Evolutionary conservation across 1,139 yeast genomes (phyloP).

Genomic region (Geotrichum klebahnii): DNA sequence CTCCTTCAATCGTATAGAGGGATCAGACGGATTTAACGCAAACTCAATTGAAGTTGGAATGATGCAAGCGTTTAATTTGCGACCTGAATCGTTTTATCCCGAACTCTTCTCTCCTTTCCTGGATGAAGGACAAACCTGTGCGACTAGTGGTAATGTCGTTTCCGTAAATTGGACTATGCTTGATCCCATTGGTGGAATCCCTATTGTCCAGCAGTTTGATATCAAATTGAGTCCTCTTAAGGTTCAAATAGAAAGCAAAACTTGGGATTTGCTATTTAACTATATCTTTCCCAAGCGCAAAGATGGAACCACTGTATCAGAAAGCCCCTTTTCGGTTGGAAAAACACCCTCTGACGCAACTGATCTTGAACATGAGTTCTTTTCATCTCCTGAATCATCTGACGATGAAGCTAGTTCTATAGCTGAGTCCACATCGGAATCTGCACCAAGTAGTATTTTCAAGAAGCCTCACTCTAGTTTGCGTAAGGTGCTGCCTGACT

Average conservation of each 20-base stretch:
- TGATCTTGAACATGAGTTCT: constrained; percentile 6
- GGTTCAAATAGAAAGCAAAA: constrained; percentile 65
- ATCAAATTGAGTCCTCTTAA: constrained; percentile 60
- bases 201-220: constrained; percentile 53
- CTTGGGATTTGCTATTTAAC: constrained; percentile 58
- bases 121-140: constrained; percentile 28
- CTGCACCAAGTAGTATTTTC: too few species aligned
- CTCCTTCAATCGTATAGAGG: constrained; percentile 55
- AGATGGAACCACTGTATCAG: constrained; percentile 24
- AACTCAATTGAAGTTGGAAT: constrained; percentile 57
- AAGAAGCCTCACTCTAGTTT: too few species aligned
- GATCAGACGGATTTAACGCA: constrained; percentile 60
- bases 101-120: constrained; percentile 61
- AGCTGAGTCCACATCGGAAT: too few species aligned
- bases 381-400: not conserved
- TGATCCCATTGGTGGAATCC: constrained; percentile 83
- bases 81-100: constrained; percentile 58
- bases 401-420: too few species aligned
- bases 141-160: constrained; percentile 41
- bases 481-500: too few species aligned
- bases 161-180: constrained; percentile 66
- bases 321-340: constrained; percentile 27
- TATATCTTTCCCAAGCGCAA: constrained; percentile 60
- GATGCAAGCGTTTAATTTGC: constrained; percentile 69
- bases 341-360: constrained; percentile 11